phyloP scores from a whole-genome alignment of 2,329 filamentous ascomycete species.

The Claviceps sp. region DNA sequence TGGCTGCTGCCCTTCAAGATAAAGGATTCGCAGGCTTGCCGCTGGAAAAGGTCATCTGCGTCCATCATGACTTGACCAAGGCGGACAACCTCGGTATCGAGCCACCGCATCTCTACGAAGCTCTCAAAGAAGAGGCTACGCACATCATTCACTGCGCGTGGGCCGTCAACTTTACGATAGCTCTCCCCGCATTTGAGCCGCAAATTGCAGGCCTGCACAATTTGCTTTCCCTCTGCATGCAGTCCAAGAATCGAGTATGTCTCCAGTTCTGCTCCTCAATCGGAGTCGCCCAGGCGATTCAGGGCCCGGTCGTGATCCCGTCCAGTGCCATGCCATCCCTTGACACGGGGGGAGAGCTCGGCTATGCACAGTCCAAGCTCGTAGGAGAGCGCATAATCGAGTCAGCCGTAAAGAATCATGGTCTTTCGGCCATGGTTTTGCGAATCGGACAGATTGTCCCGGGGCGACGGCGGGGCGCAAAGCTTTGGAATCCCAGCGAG shows the following conservation, averaged over 20 bases:
- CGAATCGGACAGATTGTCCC: constrained; percentile 37
- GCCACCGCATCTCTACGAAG: constrained; percentile 10
- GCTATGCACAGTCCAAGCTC: constrained; percentile 28
- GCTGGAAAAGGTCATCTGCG: constrained; percentile 11
- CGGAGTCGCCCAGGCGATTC: constrained; percentile 25
- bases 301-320: constrained; percentile 20
- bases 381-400: constrained; percentile 24
- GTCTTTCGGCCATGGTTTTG: constrained; percentile 23
- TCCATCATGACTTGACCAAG: constrained; percentile 9
- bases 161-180: constrained; percentile 44
- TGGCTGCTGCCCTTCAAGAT: not conserved
- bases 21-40: constrained; percentile 21
- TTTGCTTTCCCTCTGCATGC: constrained; percentile 27
- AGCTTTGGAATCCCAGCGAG: constrained; percentile 34
- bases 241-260: constrained; percentile 7
- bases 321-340: constrained; percentile 23
- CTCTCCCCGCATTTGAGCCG: constrained; percentile 33
- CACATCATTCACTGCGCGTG: constrained; percentile 38
- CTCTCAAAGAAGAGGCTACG: constrained; percentile 20
- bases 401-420: constrained; percentile 19
- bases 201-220: constrained; percentile 31
- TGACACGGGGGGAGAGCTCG: constrained; percentile 26
- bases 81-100: constrained; percentile 7
- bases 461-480: constrained; percentile 25
- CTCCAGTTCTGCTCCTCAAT: constrained; percentile 39